Evolutionary conservation across 805 yeast species (phyloP), one percentile per base, ranked within the genome.

Genomic region (Ogataea salicorniae): DNA sequence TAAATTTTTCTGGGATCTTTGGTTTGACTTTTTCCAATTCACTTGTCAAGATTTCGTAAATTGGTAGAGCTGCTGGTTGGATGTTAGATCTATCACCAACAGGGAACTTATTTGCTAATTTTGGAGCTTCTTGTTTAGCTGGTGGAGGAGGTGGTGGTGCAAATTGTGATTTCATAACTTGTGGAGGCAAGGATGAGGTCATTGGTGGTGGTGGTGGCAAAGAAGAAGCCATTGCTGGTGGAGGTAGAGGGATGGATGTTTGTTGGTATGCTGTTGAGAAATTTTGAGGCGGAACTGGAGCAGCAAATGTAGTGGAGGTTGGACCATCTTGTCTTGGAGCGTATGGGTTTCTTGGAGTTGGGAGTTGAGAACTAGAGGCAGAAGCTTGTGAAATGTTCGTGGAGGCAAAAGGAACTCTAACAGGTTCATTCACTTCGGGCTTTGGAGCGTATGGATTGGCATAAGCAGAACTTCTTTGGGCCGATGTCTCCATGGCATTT

Each of bases 51-150:
- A 71, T 71, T n/a, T 76, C 72, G 57, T 70, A 80, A 40, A 94
- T 79, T 16, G 83, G 82, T 56, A 67, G 59, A 8, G 83, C 75
- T 9, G 71, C 74, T 14, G 71, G 77, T 2, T 90, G 79, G 51
- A 87, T 81, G 55, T 81, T 90, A 2, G 76, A 63, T 56, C 89
- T 76, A 62, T 84, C 91, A 23, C 90, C 90, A 4, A 75, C 57
- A 39, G 91, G 86, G 57, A 71, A 65, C 45, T 47, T 53, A 26
- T 37, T 45, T 9, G 17, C 40, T 17, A 37, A 5, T 15, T 16
- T 16, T 37, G 55, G 17, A 9, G 49, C 37, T 14, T 55, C 37
- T 23, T 58, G 42, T 20, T 47, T 45, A 13, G 59, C 58, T 13
- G 61, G 49, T 14, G 56, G 45, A 13, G 56, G 45, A 13, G 57